phyloP scores from a whole-genome alignment of 2,329 filamentous ascomycete species.

The Neopestalotiopsis clavispora region DNA sequence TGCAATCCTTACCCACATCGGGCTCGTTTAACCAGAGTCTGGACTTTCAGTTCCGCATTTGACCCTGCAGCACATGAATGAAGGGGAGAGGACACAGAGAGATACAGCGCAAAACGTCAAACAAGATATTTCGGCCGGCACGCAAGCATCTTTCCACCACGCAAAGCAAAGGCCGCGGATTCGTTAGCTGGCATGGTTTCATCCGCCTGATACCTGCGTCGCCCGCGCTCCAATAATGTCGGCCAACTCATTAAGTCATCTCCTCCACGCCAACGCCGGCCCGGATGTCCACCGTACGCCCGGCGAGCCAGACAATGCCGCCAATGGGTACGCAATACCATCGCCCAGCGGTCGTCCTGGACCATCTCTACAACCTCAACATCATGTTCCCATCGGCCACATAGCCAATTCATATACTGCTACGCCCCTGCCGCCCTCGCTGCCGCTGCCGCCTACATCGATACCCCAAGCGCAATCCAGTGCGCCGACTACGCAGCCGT shows the following conservation, averaged over 20 bases:
- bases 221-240: constrained; percentile 17
- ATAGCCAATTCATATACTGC: constrained; percentile 3
- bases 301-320: background rate
- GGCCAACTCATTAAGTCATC: constrained; percentile 17
- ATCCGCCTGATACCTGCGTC: constrained; percentile 4
- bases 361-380: constrained; percentile 4
- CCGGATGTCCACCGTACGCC: constrained; percentile 11
- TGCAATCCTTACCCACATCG: background rate
- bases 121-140: background rate
- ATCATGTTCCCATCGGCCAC: background rate
- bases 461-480: background rate
- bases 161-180: background rate
- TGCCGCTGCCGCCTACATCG: constrained; percentile 9
- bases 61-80: background rate
- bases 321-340: constrained; percentile 3
- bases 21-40: background rate
- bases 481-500: background rate
- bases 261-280: constrained; percentile 17
- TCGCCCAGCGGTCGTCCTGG: background rate
- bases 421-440: constrained; percentile 2
- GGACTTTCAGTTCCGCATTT: background rate
- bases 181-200: constrained; percentile 16
- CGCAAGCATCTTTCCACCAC: background rate
- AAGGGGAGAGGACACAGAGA: background rate
- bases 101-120: background rate